Conservation (phyloP, 169 alveolate genomes). For the Babesia microti region DNA sequence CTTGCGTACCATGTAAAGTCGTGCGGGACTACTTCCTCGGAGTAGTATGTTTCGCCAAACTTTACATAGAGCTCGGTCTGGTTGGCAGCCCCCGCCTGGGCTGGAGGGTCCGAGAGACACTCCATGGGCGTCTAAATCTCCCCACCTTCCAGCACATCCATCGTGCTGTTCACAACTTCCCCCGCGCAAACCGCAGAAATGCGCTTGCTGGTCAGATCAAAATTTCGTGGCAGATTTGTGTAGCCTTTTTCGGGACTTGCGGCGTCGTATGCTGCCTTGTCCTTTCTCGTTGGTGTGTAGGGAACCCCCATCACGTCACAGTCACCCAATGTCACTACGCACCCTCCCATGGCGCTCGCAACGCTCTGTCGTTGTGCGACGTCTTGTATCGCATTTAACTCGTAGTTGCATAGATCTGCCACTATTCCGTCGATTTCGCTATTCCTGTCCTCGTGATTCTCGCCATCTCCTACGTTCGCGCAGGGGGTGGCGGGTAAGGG, state of each 20-base stretch:
- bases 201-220: too few relatives aligned
- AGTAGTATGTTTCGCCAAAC: constrained; percentile 12
- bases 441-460: too few relatives aligned
- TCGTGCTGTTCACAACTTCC: constrained; percentile 3
- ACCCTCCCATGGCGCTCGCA: too few relatives aligned
- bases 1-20: constrained; percentile 25
- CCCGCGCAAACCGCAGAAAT: neutral
- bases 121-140: constrained; percentile 6
- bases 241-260: constrained; percentile 3
- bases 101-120: neutral
- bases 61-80: constrained; percentile 10
- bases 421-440: too few relatives aligned
- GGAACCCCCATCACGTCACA: too few relatives aligned
- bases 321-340: too few relatives aligned
- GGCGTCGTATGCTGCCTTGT: too few relatives aligned
- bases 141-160: constrained; percentile 10
- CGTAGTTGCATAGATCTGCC: too few relatives aligned
- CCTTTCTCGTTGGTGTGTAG: too few relatives aligned
- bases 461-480: too few relatives aligned
- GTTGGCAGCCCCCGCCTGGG: constrained; percentile 11
- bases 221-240: constrained; percentile 1
- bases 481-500: neutral
- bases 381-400: too few relatives aligned
- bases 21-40: constrained; percentile 29
- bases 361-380: too few relatives aligned